These are phyloP conservation scores for Lipomyces orientalis DNA, from an alignment of 805 yeast genomes.

Conservation along the genomic window DNA sequence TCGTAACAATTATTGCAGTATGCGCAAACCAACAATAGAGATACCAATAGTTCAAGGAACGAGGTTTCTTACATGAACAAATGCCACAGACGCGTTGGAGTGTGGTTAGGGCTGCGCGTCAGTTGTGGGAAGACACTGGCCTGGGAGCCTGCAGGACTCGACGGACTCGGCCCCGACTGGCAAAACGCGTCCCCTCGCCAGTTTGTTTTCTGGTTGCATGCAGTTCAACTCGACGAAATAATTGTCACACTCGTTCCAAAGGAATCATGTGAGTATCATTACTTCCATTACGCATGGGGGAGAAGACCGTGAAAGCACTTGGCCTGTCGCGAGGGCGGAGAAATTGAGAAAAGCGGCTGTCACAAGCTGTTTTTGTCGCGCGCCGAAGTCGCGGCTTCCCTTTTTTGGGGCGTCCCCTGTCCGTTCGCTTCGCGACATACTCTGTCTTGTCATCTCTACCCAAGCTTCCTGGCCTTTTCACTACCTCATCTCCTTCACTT, in stretches of 20 bases:
- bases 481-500: not conserved
- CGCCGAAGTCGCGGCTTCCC: not conserved
- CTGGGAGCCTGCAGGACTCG: too few species aligned
- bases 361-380: not conserved
- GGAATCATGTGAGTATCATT: not conserved
- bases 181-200: too few species aligned
- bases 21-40: too few species aligned
- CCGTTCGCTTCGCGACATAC: not conserved
- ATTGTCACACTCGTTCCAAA: not conserved
- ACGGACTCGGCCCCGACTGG: too few species aligned
- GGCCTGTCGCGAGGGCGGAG: not conserved
- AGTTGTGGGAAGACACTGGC: too few species aligned
- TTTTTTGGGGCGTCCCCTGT: not conserved
- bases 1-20: too few species aligned
- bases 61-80: not conserved
- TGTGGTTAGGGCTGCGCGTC: not conserved
- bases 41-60: too few species aligned
- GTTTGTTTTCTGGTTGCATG: too few species aligned
- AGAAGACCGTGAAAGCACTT: not conserved
- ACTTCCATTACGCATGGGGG: not conserved
- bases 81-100: not conserved
- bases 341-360: not conserved
- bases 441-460: not conserved
- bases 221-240: too few species aligned
- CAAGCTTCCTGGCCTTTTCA: not conserved